Percentiles rank a stretch among this genome's conserved stretches.
These are phyloP conservation scores for Penicillium sp. DNA, from an alignment of 2,329 filamentous ascomycete genomes.

Conservation along the genomic window DNA sequence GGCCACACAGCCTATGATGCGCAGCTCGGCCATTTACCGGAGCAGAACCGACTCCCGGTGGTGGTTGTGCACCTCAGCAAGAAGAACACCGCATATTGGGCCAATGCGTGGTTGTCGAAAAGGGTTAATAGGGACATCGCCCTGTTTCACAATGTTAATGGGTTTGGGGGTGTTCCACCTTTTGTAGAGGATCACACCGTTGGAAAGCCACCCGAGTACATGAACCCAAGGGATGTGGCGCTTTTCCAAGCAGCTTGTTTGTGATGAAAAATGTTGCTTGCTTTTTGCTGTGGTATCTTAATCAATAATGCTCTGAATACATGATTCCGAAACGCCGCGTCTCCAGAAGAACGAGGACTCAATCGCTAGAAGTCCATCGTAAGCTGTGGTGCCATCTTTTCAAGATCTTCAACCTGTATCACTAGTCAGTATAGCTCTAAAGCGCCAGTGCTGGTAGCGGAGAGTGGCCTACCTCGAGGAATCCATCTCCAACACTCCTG, in stretches of 20 bases:
- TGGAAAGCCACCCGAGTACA: slow-evolving; percentile 22
- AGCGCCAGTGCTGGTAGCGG: not conserved
- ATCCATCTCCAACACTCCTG: slow-evolving; percentile 53
- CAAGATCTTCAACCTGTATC: slow-evolving; percentile 77
- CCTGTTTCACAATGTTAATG: slow-evolving; percentile 27
- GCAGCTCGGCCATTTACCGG: slow-evolving; percentile 24
- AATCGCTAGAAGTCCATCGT: slow-evolving; percentile 72
- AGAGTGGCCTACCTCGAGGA: slow-evolving; percentile 64
- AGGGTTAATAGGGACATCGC: slow-evolving; percentile 27
- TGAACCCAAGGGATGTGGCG: slow-evolving; percentile 24
- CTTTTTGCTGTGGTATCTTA: slow-evolving; percentile 26
- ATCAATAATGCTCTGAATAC: slow-evolving; percentile 6
- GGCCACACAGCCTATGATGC: slow-evolving; percentile 24
- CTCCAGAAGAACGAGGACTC: not conserved
- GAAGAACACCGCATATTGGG: slow-evolving; percentile 22
- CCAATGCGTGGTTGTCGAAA: slow-evolving; percentile 22
- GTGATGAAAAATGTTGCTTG: slow-evolving; percentile 1
- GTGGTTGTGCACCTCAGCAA: slow-evolving; percentile 26
- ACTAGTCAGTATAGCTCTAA: slow-evolving; percentile 3
- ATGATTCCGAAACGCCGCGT: slow-evolving; percentile 4
- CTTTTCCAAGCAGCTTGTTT: slow-evolving; percentile 19
- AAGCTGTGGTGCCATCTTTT: slow-evolving; percentile 82
- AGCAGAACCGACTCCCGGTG: slow-evolving; percentile 29
- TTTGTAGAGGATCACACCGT: slow-evolving; percentile 25
- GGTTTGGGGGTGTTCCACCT: slow-evolving; percentile 23